phyloP scores from a whole-genome alignment of 2,329 filamentous ascomycete species.

The Verticillium alfalfae region DNA sequence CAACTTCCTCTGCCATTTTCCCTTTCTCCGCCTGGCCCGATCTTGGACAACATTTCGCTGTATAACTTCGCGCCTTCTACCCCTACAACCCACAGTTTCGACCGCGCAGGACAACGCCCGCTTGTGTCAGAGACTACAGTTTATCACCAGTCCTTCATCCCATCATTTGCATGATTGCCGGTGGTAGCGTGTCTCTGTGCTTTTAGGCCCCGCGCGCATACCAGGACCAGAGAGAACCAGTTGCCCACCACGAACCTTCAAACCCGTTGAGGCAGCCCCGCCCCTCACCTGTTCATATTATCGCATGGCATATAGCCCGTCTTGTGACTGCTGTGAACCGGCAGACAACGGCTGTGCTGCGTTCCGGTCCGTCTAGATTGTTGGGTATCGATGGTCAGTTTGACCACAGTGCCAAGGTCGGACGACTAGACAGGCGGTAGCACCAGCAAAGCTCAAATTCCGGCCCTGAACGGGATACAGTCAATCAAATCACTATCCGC shows the following conservation, averaged over 20 bases:
- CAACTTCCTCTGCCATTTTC: not conserved
- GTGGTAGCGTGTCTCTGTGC: not conserved
- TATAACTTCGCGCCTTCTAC: slow-evolving; percentile 4
- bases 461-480: not conserved
- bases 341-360: not conserved
- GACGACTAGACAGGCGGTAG: not conserved
- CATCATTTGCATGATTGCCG: not conserved
- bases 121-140: not conserved
- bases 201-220: not conserved
- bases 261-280: not conserved
- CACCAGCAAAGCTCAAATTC: not conserved
- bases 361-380: not conserved
- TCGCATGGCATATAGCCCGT: not conserved
- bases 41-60: not conserved
- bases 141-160: not conserved
- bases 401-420: not conserved
- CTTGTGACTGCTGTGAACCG: not conserved
- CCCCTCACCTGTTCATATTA: not conserved
- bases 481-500: not conserved
- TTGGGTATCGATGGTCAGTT: not conserved
- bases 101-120: not conserved
- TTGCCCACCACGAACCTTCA: not conserved
- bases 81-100: slow-evolving; percentile 6
- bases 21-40: slow-evolving; percentile 6
- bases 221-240: not conserved